A percentile compares a stretch with the other conserved stretches of the same genome.
Conservation (phyloP, 208 protist species). For the Wallacemonas sp. region DNA sequence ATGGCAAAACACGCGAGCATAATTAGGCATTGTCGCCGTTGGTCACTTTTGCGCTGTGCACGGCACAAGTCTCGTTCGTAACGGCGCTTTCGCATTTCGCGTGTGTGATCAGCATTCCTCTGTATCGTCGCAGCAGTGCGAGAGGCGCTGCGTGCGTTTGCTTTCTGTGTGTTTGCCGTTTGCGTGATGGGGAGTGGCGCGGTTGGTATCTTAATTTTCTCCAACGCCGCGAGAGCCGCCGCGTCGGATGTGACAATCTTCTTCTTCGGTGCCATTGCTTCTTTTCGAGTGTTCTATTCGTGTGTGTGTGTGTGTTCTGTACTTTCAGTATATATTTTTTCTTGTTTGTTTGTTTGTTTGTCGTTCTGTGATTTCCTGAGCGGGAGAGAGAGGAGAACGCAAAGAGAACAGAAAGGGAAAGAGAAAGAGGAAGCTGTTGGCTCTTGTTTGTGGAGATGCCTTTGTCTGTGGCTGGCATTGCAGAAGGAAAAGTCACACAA, state of each 20-base stretch:
- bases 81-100: not conserved
- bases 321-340: too few relatives aligned
- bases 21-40: not conserved
- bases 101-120: not conserved
- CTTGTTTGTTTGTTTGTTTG: not conserved
- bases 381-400: not conserved
- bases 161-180: not conserved
- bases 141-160: not conserved
- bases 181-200: not conserved
- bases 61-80: not conserved
- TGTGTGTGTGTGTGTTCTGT: not conserved
- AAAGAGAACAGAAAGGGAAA: not conserved
- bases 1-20: not conserved
- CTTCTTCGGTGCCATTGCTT: constrained; percentile 2
- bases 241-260: not conserved
- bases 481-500: too few relatives aligned
- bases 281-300: too few relatives aligned
- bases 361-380: not conserved
- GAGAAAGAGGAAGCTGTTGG: not conserved
- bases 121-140: not conserved
- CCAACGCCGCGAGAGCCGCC: not conserved
- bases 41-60: not conserved
- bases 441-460: too few relatives aligned
- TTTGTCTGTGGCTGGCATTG: too few relatives aligned
- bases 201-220: not conserved